phyloP scores from a whole-genome alignment of 2,329 filamentous ascomycete genomes.

The Paraconiothyrium brasiliense region DNA sequence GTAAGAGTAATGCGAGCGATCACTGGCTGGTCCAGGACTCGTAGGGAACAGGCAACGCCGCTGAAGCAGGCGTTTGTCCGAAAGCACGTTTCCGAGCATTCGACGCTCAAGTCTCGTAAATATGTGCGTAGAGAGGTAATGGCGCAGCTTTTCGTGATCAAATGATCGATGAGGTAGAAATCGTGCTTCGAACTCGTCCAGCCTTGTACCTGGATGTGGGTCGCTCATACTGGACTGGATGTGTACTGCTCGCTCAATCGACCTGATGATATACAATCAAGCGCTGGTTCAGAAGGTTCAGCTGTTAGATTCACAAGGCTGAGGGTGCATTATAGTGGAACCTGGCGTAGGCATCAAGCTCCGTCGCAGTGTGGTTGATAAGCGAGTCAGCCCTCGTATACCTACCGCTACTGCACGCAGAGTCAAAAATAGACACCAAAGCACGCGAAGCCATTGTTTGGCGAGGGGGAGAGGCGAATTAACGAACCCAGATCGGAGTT shows the following conservation, averaged over 20 bases:
- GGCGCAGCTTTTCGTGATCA: neutral
- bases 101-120: neutral
- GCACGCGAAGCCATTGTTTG: too few relatives aligned
- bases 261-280: too few relatives aligned
- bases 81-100: conserved; percentile 34
- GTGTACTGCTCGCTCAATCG: too few relatives aligned
- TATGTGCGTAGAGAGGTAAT: neutral
- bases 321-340: neutral
- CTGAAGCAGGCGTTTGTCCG: conserved; percentile 32
- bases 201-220: neutral
- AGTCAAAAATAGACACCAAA: too few relatives aligned
- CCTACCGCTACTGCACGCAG: neutral
- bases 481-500: too few relatives aligned
- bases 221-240: neutral
- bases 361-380: neutral
- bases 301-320: neutral
- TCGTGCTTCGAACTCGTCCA: neutral
- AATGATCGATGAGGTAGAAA: neutral
- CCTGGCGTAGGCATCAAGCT: neutral
- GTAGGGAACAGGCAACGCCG: conserved; percentile 55
- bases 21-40: conserved; percentile 52
- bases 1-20: conserved; percentile 56
- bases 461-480: too few relatives aligned
- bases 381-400: neutral
- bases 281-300: neutral